Evolutionary conservation across 2,329 filamentous ascomycete species (phyloP).

Genomic region (Hymenoscyphus fructigenus): DNA sequence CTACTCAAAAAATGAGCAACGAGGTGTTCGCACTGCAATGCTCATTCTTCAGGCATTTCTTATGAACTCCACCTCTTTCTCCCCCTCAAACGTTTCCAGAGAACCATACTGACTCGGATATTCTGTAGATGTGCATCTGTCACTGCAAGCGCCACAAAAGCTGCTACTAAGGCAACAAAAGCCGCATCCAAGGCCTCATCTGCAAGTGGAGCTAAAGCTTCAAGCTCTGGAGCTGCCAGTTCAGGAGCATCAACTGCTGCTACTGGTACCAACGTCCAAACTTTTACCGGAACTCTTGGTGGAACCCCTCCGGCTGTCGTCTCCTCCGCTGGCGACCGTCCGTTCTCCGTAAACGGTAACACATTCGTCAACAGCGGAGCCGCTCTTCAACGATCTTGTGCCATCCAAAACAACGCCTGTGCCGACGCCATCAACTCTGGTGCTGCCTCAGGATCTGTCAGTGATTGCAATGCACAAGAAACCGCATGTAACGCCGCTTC

Average conservation of each 20-base stretch:
- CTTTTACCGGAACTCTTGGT: constrained; percentile 48
- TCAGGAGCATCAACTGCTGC: background rate
- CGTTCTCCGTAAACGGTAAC: constrained; percentile 56
- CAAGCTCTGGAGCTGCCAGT: constrained; percentile 26
- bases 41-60: too few species aligned
- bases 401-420: constrained; percentile 60
- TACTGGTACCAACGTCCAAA: constrained; percentile 38
- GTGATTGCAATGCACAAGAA: constrained; percentile 58
- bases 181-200: too few species aligned
- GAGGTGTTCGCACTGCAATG: too few species aligned
- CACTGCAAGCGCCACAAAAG: background rate
- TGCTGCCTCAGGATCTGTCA: constrained; percentile 40
- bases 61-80: too few species aligned
- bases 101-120: too few species aligned
- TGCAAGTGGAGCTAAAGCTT: constrained; percentile 36
- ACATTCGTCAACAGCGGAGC: constrained; percentile 56
- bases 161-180: constrained; percentile 11
- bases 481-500: constrained; percentile 38
- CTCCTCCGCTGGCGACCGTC: constrained; percentile 48
- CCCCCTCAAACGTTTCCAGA: too few species aligned
- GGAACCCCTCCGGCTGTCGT: constrained; percentile 50
- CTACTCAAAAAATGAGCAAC: too few species aligned
- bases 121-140: background rate
- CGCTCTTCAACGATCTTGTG: constrained; percentile 60
- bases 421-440: constrained; percentile 56